Base-by-base conservation (phyloP, 176 grass and related monocot species). In the Triticum dicoccoides region DNA sequence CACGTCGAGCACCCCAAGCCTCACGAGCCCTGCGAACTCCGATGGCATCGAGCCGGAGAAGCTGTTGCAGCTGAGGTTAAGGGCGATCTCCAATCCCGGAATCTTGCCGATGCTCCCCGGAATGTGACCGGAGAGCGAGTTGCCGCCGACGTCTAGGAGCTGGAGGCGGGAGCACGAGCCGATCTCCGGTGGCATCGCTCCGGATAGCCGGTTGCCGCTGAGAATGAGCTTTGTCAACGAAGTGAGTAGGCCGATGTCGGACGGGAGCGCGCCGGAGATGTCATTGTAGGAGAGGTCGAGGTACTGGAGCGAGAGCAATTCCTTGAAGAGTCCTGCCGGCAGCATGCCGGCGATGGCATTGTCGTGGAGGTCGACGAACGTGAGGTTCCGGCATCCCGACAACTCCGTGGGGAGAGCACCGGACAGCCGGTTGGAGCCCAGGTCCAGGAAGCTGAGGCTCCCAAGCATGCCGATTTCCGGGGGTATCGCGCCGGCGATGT, bases 11-110 rank as follows among this genome's bases (percentile, higher is more conserved):
- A 84, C 88, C 0, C 88, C 88, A 17, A 94, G 91, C 73, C 87
- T 78, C 4, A 61, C 45, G 1, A 97, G 89, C 45, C 77, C 78
- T 0, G 82, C 21, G 80, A 90, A 97, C 67, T 94, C 90, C 4
- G 27, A 13, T 2, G 95, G 90, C 20, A 97, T 69, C 29, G 58
- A 25, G 75, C 95, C 91, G 13, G 92, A 90, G 71, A 98, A 71
- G 32, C 83, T 69, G 85, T 98, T 98, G 87, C 85, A 93, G 87
- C 92, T 95, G 59, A 98, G 91, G 34, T 98, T 98, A 21, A 98
- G 44, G 4, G 87, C 76, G 3, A 95, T 94, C 83, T 98, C 95
- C 87, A 98, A 12, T 4, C 78, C 93, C 5, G 83, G 70, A 30
- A 98, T 98, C 85, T 92, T 92, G 15, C 91, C 93, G 4, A 98